Evolutionary conservation across 495 filamentous ascomycete genomes (phyloP), one percentile per base, ranked within the genome.

Genomic region (Penicillium herquei): DNA sequence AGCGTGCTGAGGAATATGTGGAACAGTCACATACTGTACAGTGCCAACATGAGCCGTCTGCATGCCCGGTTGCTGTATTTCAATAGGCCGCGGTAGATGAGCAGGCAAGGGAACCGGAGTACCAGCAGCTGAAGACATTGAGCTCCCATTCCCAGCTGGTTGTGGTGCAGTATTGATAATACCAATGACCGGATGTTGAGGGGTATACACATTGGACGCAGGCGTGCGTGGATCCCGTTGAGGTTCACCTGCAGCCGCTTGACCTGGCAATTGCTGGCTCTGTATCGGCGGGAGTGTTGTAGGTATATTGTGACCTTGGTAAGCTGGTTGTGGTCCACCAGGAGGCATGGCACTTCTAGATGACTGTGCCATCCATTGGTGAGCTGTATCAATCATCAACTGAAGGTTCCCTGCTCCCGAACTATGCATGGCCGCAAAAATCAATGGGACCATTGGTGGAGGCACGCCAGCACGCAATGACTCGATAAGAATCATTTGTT

Each of bases 401-500:
- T 14, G 33, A 6, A 18, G 18, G 13, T 9, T 8, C 11, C 13
- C 37, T 9, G 26, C n/a, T 26, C 21, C 17, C 1, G 8, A 17
- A 26, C 49, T 35, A 33, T 46, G 21, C 70, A 95, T 87, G 39
- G 89, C 90, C 11, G 88, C 87, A 67, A 97, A 96, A 48, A 98
- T 88, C 58, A 95, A 80, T 14, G 94, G 94, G 37, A 97, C 81
- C 79, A 96, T 83, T 39, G 88, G 78, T 37, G 92, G 90, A 16
- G 94, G 92, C 37, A 98, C 82, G 17, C 91, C 91, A 26, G 88
- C 85, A 54, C 81, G 77, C 56, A 96, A 69, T 33, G 92, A 91
- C 52, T 94, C 89, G 56, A 83, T 78, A 52, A 98, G 70, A 73
- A 98, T 96, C 48, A 86, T 84, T 66, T 89, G 84, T 67, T 98